Conservation (phyloP, 2,329 filamentous ascomycete species). For the Coniochaeta hoffmannii region DNA sequence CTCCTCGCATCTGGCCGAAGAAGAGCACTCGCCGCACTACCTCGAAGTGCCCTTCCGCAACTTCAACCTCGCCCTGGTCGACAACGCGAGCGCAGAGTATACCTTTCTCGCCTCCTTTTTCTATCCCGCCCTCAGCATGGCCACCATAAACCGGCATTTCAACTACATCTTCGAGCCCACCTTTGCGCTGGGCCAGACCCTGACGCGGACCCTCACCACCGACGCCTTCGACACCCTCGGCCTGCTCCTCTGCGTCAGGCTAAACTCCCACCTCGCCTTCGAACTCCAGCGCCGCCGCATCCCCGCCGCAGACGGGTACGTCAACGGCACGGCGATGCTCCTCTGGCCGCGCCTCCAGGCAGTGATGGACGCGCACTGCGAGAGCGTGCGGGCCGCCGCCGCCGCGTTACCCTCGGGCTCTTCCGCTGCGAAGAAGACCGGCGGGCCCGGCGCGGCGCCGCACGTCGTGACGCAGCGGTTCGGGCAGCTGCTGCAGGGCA, state of each 20-base stretch:
- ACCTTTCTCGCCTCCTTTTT: slow-evolving; percentile 91
- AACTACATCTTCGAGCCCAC: slow-evolving; percentile 84
- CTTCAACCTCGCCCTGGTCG: slow-evolving; percentile 87
- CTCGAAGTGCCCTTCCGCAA: slow-evolving; percentile 87
- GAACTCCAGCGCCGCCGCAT: slow-evolving; percentile 87
- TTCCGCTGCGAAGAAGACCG: slow-evolving; percentile 39
- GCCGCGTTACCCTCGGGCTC: slow-evolving; percentile 40
- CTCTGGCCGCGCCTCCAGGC: slow-evolving; percentile 94
- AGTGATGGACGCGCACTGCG: slow-evolving; percentile 88
- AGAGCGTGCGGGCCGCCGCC: slow-evolving; percentile 64
- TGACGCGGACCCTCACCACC: slow-evolving; percentile 71
- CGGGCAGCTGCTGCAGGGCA: slow-evolving; percentile 81
- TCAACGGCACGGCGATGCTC: slow-evolving; percentile 92
- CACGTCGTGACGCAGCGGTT: slow-evolving; percentile 94
- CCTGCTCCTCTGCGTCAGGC: slow-evolving; percentile 78
- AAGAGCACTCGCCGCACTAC: slow-evolving; percentile 78
- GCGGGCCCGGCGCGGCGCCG: slow-evolving; percentile 63
- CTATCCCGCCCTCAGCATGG: slow-evolving; percentile 64
- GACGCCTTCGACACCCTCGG: slow-evolving; percentile 79
- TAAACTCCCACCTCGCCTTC: slow-evolving; percentile 93
- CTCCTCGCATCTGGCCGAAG: slow-evolving; percentile 84
- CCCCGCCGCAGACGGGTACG: slow-evolving; percentile 80
- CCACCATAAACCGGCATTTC: slow-evolving; percentile 76
- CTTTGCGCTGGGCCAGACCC: slow-evolving; percentile 69
- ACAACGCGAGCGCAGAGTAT: slow-evolving; percentile 93